Evolutionary conservation across 805 yeast genomes (phyloP).

Genomic region (Ogataea trehaloabstinens): DNA sequence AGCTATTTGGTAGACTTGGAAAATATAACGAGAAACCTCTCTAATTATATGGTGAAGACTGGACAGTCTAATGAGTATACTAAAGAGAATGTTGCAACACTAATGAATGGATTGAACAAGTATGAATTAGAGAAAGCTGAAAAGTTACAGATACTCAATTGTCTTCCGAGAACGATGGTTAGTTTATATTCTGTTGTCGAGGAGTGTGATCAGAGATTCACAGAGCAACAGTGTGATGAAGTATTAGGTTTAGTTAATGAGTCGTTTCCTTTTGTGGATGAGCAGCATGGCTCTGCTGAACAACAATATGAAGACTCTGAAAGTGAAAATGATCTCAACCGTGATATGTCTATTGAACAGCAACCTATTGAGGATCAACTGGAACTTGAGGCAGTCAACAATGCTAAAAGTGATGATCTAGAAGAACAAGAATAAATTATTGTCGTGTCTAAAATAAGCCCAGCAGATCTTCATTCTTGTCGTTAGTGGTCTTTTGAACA

Average conservation of each 20-base stretch:
- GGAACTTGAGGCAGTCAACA: constrained; percentile 24
- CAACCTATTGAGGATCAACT: constrained; percentile 24
- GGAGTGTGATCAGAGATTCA: constrained; percentile 86
- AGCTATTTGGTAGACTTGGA: constrained; percentile 46
- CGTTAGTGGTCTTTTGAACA: constrained; percentile 2
- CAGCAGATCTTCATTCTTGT: constrained; percentile 18
- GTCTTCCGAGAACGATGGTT: constrained; percentile 77
- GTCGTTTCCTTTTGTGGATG: constrained; percentile 46
- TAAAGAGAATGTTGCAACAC: constrained; percentile 29
- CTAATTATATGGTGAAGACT: constrained; percentile 39
- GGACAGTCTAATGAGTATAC: constrained; percentile 33
- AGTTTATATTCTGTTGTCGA: constrained; percentile 78
- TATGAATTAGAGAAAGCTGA: constrained; percentile 77
- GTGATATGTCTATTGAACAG: constrained; percentile 23
- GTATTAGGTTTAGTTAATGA: constrained; percentile 56
- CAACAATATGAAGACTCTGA: constrained; percentile 20
- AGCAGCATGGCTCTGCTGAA: constrained; percentile 19
- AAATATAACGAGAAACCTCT: constrained; percentile 45
- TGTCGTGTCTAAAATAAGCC: constrained; percentile 11
- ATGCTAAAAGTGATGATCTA: constrained; percentile 13
- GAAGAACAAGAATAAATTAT: constrained; percentile 22
- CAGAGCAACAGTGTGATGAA: constrained; percentile 59
- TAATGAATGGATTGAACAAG: constrained; percentile 43
- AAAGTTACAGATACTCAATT: constrained; percentile 76
- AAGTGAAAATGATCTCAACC: constrained; percentile 18